These are phyloP conservation scores for Vicia sativa DNA, from an alignment of 306 rosid species.

Conservation along the genomic window DNA sequence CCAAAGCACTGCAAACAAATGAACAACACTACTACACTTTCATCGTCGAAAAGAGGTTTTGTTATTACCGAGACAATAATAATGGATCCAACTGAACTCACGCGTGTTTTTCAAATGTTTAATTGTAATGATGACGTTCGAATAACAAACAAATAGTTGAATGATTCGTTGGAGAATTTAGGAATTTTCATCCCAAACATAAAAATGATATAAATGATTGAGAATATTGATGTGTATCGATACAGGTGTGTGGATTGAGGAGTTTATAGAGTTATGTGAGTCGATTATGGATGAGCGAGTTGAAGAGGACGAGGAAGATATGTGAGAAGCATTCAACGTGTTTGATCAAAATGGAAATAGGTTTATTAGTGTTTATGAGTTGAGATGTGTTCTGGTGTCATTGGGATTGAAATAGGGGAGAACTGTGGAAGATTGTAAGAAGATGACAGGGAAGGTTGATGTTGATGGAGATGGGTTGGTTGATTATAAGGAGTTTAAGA, in stretches of 20 bases:
- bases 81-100: slow-evolving; percentile 66
- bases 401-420: slow-evolving; percentile 84
- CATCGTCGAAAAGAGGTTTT: neutral
- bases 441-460: slow-evolving; percentile 81
- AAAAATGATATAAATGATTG: slow-evolving; percentile 63
- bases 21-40: neutral
- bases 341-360: too few species aligned
- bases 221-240: slow-evolving; percentile 64
- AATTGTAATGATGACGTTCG: slow-evolving; percentile 76
- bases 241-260: slow-evolving; percentile 78
- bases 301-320: slow-evolving; percentile 64
- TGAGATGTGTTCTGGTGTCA: slow-evolving; percentile 65
- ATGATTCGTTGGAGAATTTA: slow-evolving; percentile 68
- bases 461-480: slow-evolving; percentile 89
- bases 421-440: slow-evolving; percentile 75
- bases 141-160: slow-evolving; percentile 67
- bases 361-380: too few species aligned
- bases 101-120: slow-evolving; percentile 77
- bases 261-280: slow-evolving; percentile 66
- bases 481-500: slow-evolving; percentile 73
- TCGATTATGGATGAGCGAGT: slow-evolving; percentile 67
- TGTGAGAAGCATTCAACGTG: too few species aligned
- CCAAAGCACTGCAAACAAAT: too few species aligned
- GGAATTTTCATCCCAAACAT: slow-evolving; percentile 69
- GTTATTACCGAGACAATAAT: slow-evolving; percentile 16